phyloP scores from a whole-genome alignment of 352 stramenopile genomes.

The Phytophthora palmivora region DNA sequence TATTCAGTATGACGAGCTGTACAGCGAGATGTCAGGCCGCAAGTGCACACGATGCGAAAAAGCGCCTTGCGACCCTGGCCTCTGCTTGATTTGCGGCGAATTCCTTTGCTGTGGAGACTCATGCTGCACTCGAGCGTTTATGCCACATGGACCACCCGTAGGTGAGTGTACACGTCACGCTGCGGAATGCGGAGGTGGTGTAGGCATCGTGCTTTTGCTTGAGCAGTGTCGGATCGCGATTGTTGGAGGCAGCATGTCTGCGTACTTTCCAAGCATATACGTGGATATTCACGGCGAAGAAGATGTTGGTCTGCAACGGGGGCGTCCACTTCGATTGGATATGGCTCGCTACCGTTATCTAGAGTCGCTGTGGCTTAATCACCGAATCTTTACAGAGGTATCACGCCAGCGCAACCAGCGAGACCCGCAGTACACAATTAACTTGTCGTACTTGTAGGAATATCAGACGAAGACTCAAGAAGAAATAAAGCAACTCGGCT shows the following conservation, averaged over 20 bases:
- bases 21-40: conserved; percentile 71
- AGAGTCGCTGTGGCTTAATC: conserved; percentile 85
- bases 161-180: conserved; percentile 88
- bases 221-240: conserved; percentile 87
- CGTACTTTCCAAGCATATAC: conserved; percentile 87
- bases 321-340: conserved; percentile 81
- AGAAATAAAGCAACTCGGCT: neutral
- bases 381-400: conserved; percentile 87
- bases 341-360: conserved; percentile 73
- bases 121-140: conserved; percentile 83
- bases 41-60: conserved; percentile 78
- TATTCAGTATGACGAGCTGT: conserved; percentile 87
- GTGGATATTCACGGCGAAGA: conserved; percentile 89
- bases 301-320: conserved; percentile 81
- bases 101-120: conserved; percentile 87
- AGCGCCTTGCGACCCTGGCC: conserved; percentile 69
- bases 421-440: conserved; percentile 88
- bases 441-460: conserved; percentile 84
- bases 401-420: conserved; percentile 88
- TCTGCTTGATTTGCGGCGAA: conserved; percentile 88
- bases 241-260: conserved; percentile 86
- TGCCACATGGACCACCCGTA: conserved; percentile 74
- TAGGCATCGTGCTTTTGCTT: conserved; percentile 84
- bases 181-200: conserved; percentile 84
- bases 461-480: conserved; percentile 1